Conservation (phyloP, 2,329 filamentous ascomycete genomes). For the Xylaria sp. region DNA sequence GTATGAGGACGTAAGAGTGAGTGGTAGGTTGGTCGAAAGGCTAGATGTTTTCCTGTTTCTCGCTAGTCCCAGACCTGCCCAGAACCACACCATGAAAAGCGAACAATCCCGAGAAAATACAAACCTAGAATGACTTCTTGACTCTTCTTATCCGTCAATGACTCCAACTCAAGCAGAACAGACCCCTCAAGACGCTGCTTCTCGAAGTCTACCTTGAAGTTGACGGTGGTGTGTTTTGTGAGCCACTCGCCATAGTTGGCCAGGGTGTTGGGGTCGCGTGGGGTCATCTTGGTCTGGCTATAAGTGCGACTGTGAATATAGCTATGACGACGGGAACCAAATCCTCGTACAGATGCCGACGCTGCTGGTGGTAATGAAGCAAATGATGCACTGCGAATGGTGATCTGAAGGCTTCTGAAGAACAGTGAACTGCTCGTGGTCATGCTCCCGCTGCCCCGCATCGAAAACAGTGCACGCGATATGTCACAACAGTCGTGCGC, state of each 20-base stretch:
- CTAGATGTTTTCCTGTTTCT: not conserved
- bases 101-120: not conserved
- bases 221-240: constrained; percentile 84
- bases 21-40: not conserved
- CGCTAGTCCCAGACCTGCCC: not conserved
- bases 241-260: constrained; percentile 92
- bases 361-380: constrained; percentile 31
- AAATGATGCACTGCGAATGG: constrained; percentile 44
- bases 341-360: constrained; percentile 35
- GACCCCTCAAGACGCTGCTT: constrained; percentile 80
- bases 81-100: not conserved
- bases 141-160: constrained; percentile 76
- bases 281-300: constrained; percentile 48
- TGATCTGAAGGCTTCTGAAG: constrained; percentile 47
- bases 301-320: constrained; percentile 23
- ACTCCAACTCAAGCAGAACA: constrained; percentile 80
- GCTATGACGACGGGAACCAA: constrained; percentile 22
- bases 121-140: constrained; percentile 77
- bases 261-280: constrained; percentile 87
- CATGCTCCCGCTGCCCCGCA: constrained; percentile 45
- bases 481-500: constrained; percentile 6
- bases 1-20: not conserved
- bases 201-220: constrained; percentile 86
- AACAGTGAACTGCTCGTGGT: constrained; percentile 47
- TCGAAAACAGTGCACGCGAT: constrained; percentile 34